Conservation (phyloP, 139 green algal species). For the Haematococcus lacustris region DNA sequence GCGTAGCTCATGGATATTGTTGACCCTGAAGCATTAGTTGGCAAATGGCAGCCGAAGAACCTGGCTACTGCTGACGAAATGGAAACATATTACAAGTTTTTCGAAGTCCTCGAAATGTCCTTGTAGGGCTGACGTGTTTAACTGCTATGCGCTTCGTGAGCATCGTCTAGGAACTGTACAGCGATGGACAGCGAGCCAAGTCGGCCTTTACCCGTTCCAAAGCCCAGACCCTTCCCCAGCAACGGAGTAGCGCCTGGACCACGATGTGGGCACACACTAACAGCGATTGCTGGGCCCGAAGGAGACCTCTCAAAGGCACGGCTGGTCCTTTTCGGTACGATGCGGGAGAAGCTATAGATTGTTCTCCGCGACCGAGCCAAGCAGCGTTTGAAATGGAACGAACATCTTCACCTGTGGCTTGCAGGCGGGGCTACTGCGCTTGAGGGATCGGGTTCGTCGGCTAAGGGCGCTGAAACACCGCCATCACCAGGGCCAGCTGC, state of each 20-base stretch:
- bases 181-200: not conserved
- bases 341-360: not conserved
- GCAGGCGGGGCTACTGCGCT: constrained; percentile 86
- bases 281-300: constrained; percentile 66
- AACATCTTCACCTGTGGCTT: not conserved
- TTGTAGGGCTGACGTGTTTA: no score
- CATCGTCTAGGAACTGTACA: no score
- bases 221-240: constrained; percentile 46
- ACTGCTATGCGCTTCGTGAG: no score
- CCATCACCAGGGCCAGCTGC: constrained; percentile 21
- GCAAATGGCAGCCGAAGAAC: no score
- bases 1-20: no score
- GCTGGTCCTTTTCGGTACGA: constrained; percentile 83
- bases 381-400: no score
- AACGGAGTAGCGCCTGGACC: constrained; percentile 49
- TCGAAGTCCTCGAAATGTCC: no score
- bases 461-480: constrained; percentile 26
- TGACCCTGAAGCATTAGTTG: no score
- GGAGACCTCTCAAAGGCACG: constrained; percentile 59
- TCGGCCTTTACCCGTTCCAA: constrained; percentile 14
- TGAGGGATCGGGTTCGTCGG: constrained; percentile 59
- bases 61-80: no score
- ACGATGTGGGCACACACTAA: constrained; percentile 90
- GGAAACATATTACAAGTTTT: no score
- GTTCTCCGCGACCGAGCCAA: no score